phyloP scores from a whole-genome alignment of 768 basidiomycete species.

The Tylopilus felleus region DNA sequence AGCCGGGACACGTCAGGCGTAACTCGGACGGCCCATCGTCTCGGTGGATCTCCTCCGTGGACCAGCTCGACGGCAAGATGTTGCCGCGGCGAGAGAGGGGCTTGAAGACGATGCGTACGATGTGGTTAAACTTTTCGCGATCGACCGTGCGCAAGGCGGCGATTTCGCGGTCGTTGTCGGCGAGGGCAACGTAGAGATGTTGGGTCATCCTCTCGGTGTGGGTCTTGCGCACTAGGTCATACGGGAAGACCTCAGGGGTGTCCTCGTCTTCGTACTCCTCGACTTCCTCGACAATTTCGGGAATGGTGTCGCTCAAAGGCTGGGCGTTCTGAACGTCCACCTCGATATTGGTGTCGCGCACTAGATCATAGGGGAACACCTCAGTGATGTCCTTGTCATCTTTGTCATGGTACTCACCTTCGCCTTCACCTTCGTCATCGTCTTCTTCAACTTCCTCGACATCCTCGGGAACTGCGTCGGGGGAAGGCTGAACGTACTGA shows the following conservation, averaged over 20 bases:
- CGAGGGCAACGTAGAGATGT: background rate
- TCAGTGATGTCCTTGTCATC: background rate
- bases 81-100: background rate
- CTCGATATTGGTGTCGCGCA: background rate
- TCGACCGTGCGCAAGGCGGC: background rate
- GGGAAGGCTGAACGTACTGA: background rate
- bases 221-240: background rate
- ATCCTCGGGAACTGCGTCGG: background rate
- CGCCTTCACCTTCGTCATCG: background rate
- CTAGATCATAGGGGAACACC: background rate
- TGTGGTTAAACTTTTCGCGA: background rate
- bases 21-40: background rate
- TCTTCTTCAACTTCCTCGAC: background rate
- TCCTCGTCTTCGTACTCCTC: background rate
- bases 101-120: background rate
- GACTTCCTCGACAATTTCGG: background rate
- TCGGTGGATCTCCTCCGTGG: background rate
- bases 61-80: constrained; percentile 3
- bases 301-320: background rate
- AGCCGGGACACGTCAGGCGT: background rate
- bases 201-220: background rate
- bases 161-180: constrained; percentile 5
- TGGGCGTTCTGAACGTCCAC: background rate
- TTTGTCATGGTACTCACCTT: too few relatives aligned
- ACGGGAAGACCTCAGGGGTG: background rate